Base-by-base conservation (phyloP, 1,139 yeast genomes). In the Zygotorulaspora mrakii region DNA sequence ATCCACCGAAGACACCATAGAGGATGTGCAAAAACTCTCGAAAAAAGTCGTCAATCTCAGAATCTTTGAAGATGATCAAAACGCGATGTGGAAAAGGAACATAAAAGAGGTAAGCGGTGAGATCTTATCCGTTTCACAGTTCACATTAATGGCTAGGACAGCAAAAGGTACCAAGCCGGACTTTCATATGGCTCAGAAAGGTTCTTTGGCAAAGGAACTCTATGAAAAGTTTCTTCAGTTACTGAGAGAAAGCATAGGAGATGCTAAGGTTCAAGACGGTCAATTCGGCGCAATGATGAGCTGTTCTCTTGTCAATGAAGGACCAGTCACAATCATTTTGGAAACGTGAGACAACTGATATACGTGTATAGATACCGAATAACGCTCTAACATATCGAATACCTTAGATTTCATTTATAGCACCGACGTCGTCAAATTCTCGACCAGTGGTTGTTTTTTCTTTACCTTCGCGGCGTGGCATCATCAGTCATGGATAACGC, bases 281-380 rank as follows among this genome's bases (percentile, higher is more conserved):
- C 72, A 77, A 42, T 91, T 91, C 62, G 98, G 97, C 0, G 97
- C 94, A 6, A 85, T 89, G 95, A 91, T 91, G 98, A 95, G 86
- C 48, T 96, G 91, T 11, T 73, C 74, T 2, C 64, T 89, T 42
- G 78, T 81, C 12, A 91, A 91, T 55, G 96, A 89, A 47, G 73
- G 73, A 0, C 73, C 73, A 2, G 61, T 65, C 1, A 69, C 73
- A 0, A 59, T 69, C 16, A 49, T 64, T 0, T 39, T 68, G 17
- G 71, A 69, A 39, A 59, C 64, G 7, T 58, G 57, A 21, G 64
- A 61, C 5, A 39, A 24, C 25, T 31, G 20, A 24, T 5, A 5
- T n/a, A 6, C 6, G 11, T n/a, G 17, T 33, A 25, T 21, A 17
- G n/a, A 28, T 17, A 20, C 22, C 9, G 6, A 20, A 6, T 9